phyloP scores from a whole-genome alignment of 345 rosid genomes.

The Adansonia digitata region DNA sequence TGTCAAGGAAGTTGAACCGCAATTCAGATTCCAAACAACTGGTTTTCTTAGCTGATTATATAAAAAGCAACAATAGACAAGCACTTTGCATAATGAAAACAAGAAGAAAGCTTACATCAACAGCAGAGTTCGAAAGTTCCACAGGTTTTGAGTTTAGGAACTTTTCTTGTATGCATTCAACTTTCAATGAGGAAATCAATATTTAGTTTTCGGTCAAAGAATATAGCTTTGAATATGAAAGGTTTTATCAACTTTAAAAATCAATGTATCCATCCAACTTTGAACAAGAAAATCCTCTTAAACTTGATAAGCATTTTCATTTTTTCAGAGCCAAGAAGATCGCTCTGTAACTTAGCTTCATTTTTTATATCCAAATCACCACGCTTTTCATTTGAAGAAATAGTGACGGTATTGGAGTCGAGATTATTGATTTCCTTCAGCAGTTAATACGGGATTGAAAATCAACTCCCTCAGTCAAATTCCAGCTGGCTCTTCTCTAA shows the following conservation, averaged over 20 bases:
- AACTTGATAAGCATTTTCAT: neutral
- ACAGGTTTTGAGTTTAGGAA: neutral
- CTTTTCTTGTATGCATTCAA: neutral
- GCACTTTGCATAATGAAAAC: neutral
- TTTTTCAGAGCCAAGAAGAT: neutral
- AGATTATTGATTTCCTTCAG: neutral
- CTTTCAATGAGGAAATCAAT: neutral
- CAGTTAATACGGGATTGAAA: neutral
- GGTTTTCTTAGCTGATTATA: neutral
- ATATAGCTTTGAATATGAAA: no score
- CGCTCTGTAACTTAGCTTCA: neutral
- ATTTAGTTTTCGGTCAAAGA: no score
- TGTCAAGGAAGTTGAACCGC: neutral
- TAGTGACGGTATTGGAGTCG: no score
- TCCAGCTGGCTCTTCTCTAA: constrained; percentile 16
- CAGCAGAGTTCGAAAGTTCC: no score
- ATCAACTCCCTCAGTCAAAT: neutral
- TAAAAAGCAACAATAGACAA: neutral
- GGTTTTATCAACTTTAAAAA: no score
- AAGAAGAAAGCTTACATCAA: neutral
- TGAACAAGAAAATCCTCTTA: neutral
- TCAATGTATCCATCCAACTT: no score
- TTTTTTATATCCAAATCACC: no score
- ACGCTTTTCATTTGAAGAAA: no score
- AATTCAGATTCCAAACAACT: neutral